A percentile compares a stretch with the other conserved stretches of the same genome.
phyloP scores from a whole-genome alignment of 176 grass and related monocot genomes.

The Oryza brachyantha region DNA sequence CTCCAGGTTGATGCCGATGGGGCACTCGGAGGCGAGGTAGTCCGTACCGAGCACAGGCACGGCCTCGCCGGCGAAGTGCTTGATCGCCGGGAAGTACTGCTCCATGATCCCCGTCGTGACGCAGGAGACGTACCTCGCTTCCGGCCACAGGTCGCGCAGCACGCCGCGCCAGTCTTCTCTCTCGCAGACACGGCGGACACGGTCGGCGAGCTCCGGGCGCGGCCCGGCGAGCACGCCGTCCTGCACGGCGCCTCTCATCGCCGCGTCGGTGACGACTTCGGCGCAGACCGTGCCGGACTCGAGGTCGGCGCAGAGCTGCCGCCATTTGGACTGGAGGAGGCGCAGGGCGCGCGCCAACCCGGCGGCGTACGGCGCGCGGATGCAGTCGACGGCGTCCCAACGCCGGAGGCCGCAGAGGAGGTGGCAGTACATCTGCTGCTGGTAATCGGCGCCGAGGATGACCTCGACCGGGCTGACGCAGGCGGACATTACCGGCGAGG shows the following conservation, averaged over 20 bases:
- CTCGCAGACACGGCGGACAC: slow-evolving; percentile 3
- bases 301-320: slow-evolving; percentile 26
- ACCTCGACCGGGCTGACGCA: slow-evolving; percentile 25
- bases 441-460: slow-evolving; percentile 15
- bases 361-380: slow-evolving; percentile 39
- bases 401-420: slow-evolving; percentile 33
- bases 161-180: slow-evolving; percentile 27
- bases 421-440: slow-evolving; percentile 38
- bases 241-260: slow-evolving; percentile 25
- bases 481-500: slow-evolving; percentile 17
- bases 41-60: slow-evolving; percentile 26
- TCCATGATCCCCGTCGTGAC: slow-evolving; percentile 36
- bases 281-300: slow-evolving; percentile 14
- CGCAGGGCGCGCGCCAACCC: slow-evolving; percentile 17
- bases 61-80: slow-evolving; percentile 21
- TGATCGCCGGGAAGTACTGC: slow-evolving; percentile 32
- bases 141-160: slow-evolving; percentile 26
- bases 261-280: slow-evolving; percentile 2
- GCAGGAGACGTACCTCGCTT: slow-evolving; percentile 33
- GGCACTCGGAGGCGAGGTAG: slow-evolving; percentile 36
- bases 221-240: slow-evolving; percentile 17
- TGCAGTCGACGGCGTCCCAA: not conserved
- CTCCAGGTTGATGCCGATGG: slow-evolving; percentile 36
- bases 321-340: slow-evolving; percentile 31
- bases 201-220: slow-evolving; percentile 10